Base-by-base conservation (phyloP, 331 rosid genomes). In the Rhamnella rubrinervis region DNA sequence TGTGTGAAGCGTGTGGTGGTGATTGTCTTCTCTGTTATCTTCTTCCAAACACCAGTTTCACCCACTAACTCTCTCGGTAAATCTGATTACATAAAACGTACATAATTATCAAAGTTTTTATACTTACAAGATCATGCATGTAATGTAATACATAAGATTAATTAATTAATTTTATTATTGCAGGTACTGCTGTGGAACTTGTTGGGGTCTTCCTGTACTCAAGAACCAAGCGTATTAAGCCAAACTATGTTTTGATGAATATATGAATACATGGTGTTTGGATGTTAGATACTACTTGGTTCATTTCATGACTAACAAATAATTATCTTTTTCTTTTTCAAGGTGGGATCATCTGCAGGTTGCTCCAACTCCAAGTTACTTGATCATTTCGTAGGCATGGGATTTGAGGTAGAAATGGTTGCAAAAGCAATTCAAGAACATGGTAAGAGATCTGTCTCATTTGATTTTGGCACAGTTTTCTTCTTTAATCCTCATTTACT, bases 1-100 rank as follows among this genome's bases (percentile, higher is more conserved):
- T 86, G 96, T 63, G 82, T 78, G 71, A 90, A 93, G 83, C 97
- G 98, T 6, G 85, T 88, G 76, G 89, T 88, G 19, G 85, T 93
- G 58, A 88, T 93, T 21, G 82, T 80, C 44, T 86, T 96, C 61
- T 82, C 97, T 0, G 87, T 93, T 66, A 62, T 93, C 72, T 86
- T 93, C 92, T 90, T 93, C 81, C 89, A 82, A 79, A 90, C 82
- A 15, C 78, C 83, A 0, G 85, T 88, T 70, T 80, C 86, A 1
- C 84, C 77, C 17, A 38, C 79, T 1, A 93, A 90, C 62, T 40
- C 88, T 15, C 60, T 93, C 4, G 98, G 98, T 93, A 72, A 44
- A 2, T 44, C 11, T 44, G 2, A 31, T 31, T 31, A 31, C 35
- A 3, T 31, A 31, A 31, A 5, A 31, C 35, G 4, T 2, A 31